Percentiles rank a stretch among this genome's conserved stretches.
These are phyloP conservation scores for Tephrocybe sp. DNA, from an alignment of 768 basidiomycete genomes.

Conservation along the genomic window DNA sequence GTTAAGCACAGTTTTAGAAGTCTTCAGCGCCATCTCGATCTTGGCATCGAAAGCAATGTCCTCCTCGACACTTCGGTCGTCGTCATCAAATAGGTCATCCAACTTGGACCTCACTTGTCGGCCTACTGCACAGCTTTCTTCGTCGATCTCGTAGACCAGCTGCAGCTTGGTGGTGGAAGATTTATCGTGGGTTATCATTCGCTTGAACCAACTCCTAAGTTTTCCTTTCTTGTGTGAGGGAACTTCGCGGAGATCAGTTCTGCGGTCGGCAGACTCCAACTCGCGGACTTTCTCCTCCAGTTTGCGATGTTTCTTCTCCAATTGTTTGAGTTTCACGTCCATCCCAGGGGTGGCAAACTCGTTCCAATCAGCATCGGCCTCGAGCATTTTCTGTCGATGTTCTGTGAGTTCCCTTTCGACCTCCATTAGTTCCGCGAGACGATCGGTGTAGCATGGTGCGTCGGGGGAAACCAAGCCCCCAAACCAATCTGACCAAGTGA, in stretches of 20 bases:
- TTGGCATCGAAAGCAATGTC: slow-evolving; percentile 30
- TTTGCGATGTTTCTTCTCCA: slow-evolving; percentile 42
- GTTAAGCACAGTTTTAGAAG: slow-evolving; percentile 47
- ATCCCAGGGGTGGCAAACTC: slow-evolving; percentile 18
- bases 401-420: slow-evolving; percentile 27
- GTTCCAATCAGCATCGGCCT: slow-evolving; percentile 14
- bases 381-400: slow-evolving; percentile 19
- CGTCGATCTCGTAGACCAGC: slow-evolving; percentile 40
- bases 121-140: slow-evolving; percentile 38
- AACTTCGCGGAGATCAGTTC: slow-evolving; percentile 23
- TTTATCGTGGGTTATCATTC: slow-evolving; percentile 46
- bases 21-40: slow-evolving; percentile 40
- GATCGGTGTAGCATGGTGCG: slow-evolving; percentile 30
- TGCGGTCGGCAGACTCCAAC: slow-evolving; percentile 20
- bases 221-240: slow-evolving; percentile 39
- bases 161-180: slow-evolving; percentile 29
- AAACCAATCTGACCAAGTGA: slow-evolving; percentile 40
- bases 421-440: slow-evolving; percentile 24
- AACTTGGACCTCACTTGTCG: slow-evolving; percentile 29
- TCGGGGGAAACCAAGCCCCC: slow-evolving; percentile 27
- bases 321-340: slow-evolving; percentile 39
- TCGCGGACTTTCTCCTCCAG: slow-evolving; percentile 33
- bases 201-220: slow-evolving; percentile 63
- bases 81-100: slow-evolving; percentile 1
- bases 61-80: not conserved